phyloP scores from a whole-genome alignment of 1,284 basidiomycete genomes.

The Malassezia yamatoensis region DNA sequence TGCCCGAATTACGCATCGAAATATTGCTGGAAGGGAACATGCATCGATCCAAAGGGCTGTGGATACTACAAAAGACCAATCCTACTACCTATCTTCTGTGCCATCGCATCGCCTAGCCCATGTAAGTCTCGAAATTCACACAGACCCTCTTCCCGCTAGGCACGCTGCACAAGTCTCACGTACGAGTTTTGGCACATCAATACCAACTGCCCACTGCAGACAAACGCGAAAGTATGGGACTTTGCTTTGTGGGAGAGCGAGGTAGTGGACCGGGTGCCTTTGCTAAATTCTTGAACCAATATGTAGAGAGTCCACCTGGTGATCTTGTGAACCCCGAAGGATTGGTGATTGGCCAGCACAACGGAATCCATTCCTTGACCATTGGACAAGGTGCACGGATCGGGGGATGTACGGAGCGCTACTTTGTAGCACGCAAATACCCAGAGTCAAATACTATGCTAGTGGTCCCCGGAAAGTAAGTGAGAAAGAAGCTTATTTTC shows the following conservation, averaged over 20 bases:
- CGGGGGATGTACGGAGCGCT: constrained; percentile 56
- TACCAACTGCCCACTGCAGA: constrained; percentile 65
- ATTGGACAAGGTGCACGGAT: constrained; percentile 70
- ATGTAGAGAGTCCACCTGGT: constrained; percentile 62
- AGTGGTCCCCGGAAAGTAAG: constrained; percentile 66
- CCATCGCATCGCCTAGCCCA: constrained; percentile 45
- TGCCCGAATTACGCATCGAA: constrained; percentile 55
- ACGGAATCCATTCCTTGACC: constrained; percentile 77
- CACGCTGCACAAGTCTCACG: constrained; percentile 51
- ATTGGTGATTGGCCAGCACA: constrained; percentile 57
- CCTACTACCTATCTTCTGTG: constrained; percentile 69
- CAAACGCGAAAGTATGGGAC: constrained; percentile 80
- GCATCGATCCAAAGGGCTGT: constrained; percentile 22
- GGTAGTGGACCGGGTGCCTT: constrained; percentile 53
- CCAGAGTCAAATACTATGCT: constrained; percentile 57
- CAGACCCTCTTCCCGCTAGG: constrained; percentile 52
- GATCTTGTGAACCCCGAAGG: constrained; percentile 61
- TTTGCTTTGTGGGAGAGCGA: constrained; percentile 79
- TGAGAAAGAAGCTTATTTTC: constrained; percentile 18
- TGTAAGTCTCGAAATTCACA: constrained; percentile 50
- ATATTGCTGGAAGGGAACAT: neutral
- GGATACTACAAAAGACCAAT: constrained; percentile 67
- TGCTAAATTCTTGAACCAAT: constrained; percentile 52
- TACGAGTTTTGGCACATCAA: constrained; percentile 65
- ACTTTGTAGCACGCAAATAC: constrained; percentile 72